phyloP scores from a whole-genome alignment of 305 asterid genomes.

The Fraxinus nigra region DNA sequence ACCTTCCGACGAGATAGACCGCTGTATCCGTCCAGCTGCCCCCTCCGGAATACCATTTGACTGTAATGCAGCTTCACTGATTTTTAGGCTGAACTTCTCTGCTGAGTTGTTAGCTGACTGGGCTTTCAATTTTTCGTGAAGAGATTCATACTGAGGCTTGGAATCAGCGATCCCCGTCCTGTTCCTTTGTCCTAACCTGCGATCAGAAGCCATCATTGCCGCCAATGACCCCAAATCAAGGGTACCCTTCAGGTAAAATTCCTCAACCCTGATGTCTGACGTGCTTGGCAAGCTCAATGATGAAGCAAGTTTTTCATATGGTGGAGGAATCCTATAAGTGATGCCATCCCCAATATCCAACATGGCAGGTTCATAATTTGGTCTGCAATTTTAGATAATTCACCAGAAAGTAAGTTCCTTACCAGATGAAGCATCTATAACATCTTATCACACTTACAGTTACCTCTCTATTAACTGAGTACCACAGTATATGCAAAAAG shows the following conservation, averaged over 20 bases:
- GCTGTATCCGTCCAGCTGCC: constrained; percentile 80
- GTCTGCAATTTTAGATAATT: constrained; percentile 49
- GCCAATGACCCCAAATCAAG: constrained; percentile 97
- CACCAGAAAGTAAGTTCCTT: constrained; percentile 23
- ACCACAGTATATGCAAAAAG: not conserved
- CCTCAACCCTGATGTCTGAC: constrained; percentile 84
- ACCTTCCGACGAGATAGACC: constrained; percentile 84
- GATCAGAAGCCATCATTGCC: constrained; percentile 89
- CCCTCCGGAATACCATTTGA: constrained; percentile 91
- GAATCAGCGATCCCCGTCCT: constrained; percentile 71
- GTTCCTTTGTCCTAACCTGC: constrained; percentile 52
- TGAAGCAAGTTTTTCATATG: constrained; percentile 75
- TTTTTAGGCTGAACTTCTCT: constrained; percentile 64
- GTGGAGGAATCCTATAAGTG: constrained; percentile 84
- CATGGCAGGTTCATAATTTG: constrained; percentile 76
- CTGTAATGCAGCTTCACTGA: constrained; percentile 70
- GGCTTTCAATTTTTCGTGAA: constrained; percentile 73
- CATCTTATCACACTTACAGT: not conserved
- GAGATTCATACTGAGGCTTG: constrained; percentile 77
- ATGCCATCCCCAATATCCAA: constrained; percentile 94
- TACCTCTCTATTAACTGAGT: constrained; percentile 11
- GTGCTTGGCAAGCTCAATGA: constrained; percentile 70
- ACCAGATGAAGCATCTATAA: constrained; percentile 5
- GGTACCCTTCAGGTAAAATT: constrained; percentile 90
- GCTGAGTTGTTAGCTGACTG: constrained; percentile 47